phyloP scores from a whole-genome alignment of 2,329 filamentous ascomycete species.

The Neonectria faginata region DNA sequence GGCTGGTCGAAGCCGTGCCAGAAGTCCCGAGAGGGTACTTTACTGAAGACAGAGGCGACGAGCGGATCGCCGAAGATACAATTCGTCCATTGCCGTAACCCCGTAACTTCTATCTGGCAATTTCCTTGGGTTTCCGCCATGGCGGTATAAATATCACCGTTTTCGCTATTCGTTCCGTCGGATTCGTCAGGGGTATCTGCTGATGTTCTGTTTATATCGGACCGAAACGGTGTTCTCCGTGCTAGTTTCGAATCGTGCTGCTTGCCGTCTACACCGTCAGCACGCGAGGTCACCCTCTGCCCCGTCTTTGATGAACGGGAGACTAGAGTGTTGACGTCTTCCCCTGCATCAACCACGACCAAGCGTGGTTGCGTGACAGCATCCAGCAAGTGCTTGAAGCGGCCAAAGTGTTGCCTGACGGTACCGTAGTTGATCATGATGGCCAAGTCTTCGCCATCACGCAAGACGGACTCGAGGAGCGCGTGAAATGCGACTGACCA shows the following conservation, averaged over 20 bases:
- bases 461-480: conserved; percentile 66
- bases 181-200: conserved; percentile 11
- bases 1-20: conserved; percentile 58
- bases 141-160: conserved; percentile 14
- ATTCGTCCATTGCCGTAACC: conserved; percentile 69
- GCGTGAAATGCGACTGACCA: conserved; percentile 70
- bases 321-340: conserved; percentile 64
- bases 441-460: conserved; percentile 71
- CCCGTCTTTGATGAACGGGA: conserved; percentile 16
- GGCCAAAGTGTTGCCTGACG: conserved; percentile 64
- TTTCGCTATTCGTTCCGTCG: conserved; percentile 21
- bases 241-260: conserved; percentile 15
- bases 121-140: conserved; percentile 13
- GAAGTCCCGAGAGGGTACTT: conserved; percentile 58
- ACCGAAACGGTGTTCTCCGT: conserved; percentile 6
- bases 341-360: conserved; percentile 65
- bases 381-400: conserved; percentile 63
- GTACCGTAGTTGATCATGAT: conserved; percentile 68
- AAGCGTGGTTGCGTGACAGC: conserved; percentile 63
- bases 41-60: conserved; percentile 62
- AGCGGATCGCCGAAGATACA: conserved; percentile 71
- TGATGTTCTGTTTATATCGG: conserved; percentile 1
- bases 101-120: conserved; percentile 55
- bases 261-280: conserved; percentile 14
- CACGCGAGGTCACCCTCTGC: conserved; percentile 12